Evolutionary conservation across 805 yeast species (phyloP).

Genomic region (Starmerella potacharoeniae): DNA sequence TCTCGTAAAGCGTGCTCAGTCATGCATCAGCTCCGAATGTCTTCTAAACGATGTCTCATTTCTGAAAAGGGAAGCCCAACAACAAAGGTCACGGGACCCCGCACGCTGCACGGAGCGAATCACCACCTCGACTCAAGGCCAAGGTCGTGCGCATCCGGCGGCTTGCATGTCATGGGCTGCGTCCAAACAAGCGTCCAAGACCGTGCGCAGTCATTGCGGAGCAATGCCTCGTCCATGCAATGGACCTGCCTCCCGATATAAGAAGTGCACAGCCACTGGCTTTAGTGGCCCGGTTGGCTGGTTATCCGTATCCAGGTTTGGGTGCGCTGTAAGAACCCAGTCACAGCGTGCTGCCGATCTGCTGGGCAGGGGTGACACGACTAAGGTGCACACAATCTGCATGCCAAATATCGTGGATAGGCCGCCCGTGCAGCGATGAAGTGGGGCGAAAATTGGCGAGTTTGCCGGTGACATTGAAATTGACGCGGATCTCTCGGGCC

Average conservation of each 20-base stretch:
- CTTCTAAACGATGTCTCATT: background rate
- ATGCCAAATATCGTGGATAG: slow-evolving; percentile 2
- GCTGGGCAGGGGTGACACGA: background rate
- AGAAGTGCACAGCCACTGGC: background rate
- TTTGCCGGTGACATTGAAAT: background rate
- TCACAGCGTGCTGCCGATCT: background rate
- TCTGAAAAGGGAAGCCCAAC: background rate
- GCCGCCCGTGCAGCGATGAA: background rate
- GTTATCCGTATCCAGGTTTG: slow-evolving; percentile 1
- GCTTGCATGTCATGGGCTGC: no score
- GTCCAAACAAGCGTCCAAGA: no score
- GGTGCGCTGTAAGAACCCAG: background rate
- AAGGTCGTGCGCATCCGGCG: no score
- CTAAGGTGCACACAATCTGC: background rate
- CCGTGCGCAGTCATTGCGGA: no score
- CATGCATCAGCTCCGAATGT: background rate
- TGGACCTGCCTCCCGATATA: background rate
- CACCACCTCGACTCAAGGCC: background rate
- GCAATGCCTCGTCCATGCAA: no score
- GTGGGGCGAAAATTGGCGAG: background rate
- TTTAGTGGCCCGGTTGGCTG: background rate
- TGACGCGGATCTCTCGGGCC: no score
- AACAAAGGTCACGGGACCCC: background rate
- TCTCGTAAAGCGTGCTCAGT: background rate
- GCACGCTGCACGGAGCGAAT: background rate